Evolutionary conservation across 1,284 basidiomycete species (phyloP).

Genomic region (Peniophora sp.): DNA sequence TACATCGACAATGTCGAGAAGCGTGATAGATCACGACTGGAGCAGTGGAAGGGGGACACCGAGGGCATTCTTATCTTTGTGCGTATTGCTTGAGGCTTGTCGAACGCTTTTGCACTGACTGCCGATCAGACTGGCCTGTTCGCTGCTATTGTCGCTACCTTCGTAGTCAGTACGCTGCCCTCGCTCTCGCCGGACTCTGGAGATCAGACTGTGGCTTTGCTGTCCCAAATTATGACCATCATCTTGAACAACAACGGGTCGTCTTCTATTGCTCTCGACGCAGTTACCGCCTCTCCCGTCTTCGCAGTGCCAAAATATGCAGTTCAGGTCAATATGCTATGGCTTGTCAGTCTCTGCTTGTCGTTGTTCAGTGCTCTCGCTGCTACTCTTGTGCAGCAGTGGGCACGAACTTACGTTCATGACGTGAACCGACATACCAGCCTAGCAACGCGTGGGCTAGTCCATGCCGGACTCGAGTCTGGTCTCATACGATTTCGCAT

Average conservation of each 20-base stretch:
- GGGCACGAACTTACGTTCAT: neutral
- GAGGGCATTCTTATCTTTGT: neutral
- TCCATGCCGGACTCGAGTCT: neutral
- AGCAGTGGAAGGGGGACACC: neutral
- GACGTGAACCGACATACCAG: neutral
- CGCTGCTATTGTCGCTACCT: neutral
- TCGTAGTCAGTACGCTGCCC: neutral
- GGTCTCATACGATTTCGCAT: neutral
- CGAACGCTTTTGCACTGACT: neutral
- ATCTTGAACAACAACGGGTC: neutral
- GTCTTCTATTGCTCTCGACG: neutral
- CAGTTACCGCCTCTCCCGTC: too few relatives aligned
- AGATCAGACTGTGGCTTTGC: neutral
- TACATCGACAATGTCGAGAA: neutral
- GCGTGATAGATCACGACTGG: neutral
- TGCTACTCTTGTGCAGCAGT: constrained; percentile 3
- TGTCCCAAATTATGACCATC: neutral
- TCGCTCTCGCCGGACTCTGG: neutral
- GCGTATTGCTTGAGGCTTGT: neutral
- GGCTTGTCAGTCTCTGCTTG: constrained; percentile 8
- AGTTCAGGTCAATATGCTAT: constrained; percentile 5
- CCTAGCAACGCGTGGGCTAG: neutral
- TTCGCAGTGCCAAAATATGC: neutral
- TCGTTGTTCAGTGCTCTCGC: constrained; percentile 3
- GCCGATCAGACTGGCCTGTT: neutral